Evolutionary conservation across 225 moss, liverwort and hornwort species (phyloP), one percentile per base, ranked within the genome.

Genomic region (Takakia lepidozioides): DNA sequence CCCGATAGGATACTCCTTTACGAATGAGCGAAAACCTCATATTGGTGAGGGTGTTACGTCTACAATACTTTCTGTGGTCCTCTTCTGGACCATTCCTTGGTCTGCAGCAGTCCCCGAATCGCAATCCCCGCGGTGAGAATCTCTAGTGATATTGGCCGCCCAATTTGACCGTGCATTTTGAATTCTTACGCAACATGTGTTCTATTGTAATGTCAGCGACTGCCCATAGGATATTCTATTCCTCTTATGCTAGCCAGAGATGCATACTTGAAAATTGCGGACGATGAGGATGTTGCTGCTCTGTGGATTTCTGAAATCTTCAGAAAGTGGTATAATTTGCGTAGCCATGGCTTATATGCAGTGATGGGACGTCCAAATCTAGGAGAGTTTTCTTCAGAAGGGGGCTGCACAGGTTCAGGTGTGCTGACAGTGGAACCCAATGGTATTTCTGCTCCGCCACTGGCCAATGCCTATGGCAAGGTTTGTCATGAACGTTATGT

Each of bases 381-480:
- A 59, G 38, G 46, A 40, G 69, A 63, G 3, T 49, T 79, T 7
- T 74, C 66, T 5, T 79, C 78, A 1, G 73, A 79, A 49, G 78
- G 78, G 27, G 73, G 66, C 28, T 60, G 55, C 21, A 41, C 70
- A 5, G 78, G 66, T 25, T 74, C 70, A 23, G 78, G 78, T 40
- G 78, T 79, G 41, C 70, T 79, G 19, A 62, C 78, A 3, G 49
- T 79, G 15, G 73, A 74, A 56, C 56, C 48, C 1, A 62, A 73
- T 53, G 78, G 78, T 46, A 51, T 56, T 29, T 16, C 69, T 36
- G 78, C 78, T 32, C 78, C 78, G 7, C 78, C 78, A 42, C 78
- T 79, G 23, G 66, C 69, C 5, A 56, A 69, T 3, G 62, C 73
- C 1, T 79, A 63, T 20, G 63, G 63, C 63, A 79, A 74, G 63